A percentile compares a stretch with the other conserved stretches of the same genome.
phyloP scores from a whole-genome alignment of 148 eudicot genomes.

The Cornus kousa region DNA sequence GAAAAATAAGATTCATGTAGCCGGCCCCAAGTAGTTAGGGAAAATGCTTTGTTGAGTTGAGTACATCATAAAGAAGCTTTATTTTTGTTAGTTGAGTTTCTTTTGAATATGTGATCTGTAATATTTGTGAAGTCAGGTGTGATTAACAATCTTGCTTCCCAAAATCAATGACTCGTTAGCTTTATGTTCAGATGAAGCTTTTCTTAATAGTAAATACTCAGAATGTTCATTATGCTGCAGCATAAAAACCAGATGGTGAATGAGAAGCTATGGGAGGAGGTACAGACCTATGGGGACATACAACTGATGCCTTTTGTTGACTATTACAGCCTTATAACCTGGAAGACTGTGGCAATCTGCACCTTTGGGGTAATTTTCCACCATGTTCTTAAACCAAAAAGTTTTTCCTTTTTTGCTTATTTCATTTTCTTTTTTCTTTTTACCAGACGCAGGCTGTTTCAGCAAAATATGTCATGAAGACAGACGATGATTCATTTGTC shows the following conservation, averaged over 20 bases:
- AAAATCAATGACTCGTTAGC: too few species aligned
- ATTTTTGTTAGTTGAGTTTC: background rate
- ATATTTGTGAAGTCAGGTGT: background rate
- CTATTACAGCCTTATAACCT: slow-evolving; percentile 13
- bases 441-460: slow-evolving; percentile 8
- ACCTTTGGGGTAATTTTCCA: slow-evolving; percentile 3
- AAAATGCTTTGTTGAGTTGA: background rate
- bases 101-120: background rate
- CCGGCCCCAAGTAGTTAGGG: background rate
- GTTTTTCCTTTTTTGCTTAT: background rate
- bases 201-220: background rate
- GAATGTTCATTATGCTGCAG: background rate
- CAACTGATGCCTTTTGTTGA: slow-evolving; percentile 15
- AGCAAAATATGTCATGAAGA: slow-evolving; percentile 15
- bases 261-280: slow-evolving; percentile 5
- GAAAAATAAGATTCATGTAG: too few species aligned
- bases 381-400: background rate
- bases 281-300: slow-evolving; percentile 3
- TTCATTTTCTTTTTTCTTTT: background rate
- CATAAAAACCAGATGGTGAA: slow-evolving; percentile 14
- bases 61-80: background rate
- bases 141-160: background rate
- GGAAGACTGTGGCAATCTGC: slow-evolving; percentile 15
- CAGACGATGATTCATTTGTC: slow-evolving; percentile 10
- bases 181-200: background rate